Percentiles rank a stretch among this genome's conserved stretches.
phyloP scores from a whole-genome alignment of 495 filamentous ascomycete species.

The Penicillium odoratum region DNA sequence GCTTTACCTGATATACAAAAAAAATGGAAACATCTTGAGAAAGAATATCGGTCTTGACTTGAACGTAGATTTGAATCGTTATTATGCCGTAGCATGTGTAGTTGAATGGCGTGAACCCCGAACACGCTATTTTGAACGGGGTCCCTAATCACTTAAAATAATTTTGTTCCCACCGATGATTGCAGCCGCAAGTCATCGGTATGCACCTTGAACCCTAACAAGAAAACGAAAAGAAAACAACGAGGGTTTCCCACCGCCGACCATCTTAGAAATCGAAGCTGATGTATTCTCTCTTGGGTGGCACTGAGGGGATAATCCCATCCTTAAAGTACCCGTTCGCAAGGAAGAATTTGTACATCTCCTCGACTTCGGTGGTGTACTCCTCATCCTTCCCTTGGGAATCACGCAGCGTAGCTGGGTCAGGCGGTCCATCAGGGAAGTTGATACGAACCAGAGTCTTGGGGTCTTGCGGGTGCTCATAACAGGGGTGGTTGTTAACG shows the following conservation, averaged over 20 bases:
- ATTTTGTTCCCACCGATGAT: background rate
- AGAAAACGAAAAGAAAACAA: background rate
- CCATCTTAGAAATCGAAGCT: constrained; percentile 62
- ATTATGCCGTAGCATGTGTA: background rate
- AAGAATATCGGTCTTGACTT: background rate
- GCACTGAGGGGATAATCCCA: constrained; percentile 64
- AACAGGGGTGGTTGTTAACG: constrained; percentile 49
- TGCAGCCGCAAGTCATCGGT: background rate
- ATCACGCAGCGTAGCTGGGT: constrained; percentile 43
- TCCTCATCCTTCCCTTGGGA: constrained; percentile 38
- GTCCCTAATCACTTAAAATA: background rate
- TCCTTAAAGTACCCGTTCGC: constrained; percentile 63
- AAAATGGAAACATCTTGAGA: constrained; percentile 37
- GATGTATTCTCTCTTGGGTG: constrained; percentile 73
- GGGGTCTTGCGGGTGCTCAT: constrained; percentile 49
- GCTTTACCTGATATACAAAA: constrained; percentile 40
- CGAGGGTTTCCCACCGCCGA: background rate
- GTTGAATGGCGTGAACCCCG: background rate
- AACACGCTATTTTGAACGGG: background rate
- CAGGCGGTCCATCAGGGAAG: constrained; percentile 69
- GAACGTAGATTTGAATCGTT: background rate
- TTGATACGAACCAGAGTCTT: constrained; percentile 57
- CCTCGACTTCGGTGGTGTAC: constrained; percentile 50
- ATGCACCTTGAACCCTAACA: background rate
- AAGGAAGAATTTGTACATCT: constrained; percentile 58